Conservation (phyloP, 805 yeast species). For the Kregervanrija pseudodelftensis region DNA sequence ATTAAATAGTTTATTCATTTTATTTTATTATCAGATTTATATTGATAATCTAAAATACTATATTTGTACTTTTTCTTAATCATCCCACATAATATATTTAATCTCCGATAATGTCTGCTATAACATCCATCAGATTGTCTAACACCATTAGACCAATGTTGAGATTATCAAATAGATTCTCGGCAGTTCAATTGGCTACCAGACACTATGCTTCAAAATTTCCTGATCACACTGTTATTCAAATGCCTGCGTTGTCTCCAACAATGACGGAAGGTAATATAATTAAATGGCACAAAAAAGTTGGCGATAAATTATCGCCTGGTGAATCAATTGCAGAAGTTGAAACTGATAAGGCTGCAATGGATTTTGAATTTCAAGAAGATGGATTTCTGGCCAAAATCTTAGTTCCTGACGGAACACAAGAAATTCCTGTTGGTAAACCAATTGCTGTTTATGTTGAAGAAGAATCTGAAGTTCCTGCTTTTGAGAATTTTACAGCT, state of each 20-base stretch:
- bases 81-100: neutral
- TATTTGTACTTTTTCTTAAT: no score
- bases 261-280: conserved; percentile 97
- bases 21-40: no score
- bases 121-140: conserved; percentile 24
- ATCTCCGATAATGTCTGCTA: conserved; percentile 24
- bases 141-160: conserved; percentile 11
- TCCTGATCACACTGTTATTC: conserved; percentile 68
- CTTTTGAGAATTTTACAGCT: conserved; percentile 78
- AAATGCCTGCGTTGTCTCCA: conserved; percentile 99
- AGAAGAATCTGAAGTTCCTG: conserved; percentile 73
- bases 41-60: no score
- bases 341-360: conserved; percentile 95
- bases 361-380: conserved; percentile 98
- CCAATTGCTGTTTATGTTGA: conserved; percentile 97
- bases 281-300: conserved; percentile 82
- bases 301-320: conserved; percentile 81
- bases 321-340: conserved; percentile 96
- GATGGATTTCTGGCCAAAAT: conserved; percentile 90
- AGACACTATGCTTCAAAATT: conserved; percentile 25
- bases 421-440: conserved; percentile 87
- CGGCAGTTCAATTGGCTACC: conserved; percentile 4
- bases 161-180: conserved; percentile 8
- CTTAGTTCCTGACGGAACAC: conserved; percentile 73
- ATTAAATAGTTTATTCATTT: no score